A percentile compares a stretch with the other conserved stretches of the same genome.
Evolutionary conservation across 371 early-diverging fungal genomes (phyloP).

Genomic region (Apophysomyces elegans): DNA sequence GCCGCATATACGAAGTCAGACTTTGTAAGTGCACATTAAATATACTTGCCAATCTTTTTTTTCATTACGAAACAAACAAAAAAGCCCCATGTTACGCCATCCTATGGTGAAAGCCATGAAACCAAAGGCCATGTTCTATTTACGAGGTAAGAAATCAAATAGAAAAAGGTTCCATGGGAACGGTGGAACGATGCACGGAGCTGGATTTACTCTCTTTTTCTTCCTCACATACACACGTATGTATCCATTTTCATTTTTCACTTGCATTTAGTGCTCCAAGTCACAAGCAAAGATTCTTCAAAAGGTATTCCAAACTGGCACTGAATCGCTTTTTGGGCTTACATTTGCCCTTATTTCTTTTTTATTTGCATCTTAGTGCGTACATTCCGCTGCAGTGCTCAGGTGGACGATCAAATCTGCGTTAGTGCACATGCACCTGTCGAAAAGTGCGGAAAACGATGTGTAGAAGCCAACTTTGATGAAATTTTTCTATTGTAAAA

Average conservation of each 20-base stretch:
- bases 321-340: neutral
- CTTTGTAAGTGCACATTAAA: slow-evolving; percentile 21
- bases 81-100: slow-evolving; percentile 10
- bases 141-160: slow-evolving; percentile 22
- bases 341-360: neutral
- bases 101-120: slow-evolving; percentile 12
- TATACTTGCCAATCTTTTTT: neutral
- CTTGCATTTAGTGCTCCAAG: slow-evolving; percentile 22
- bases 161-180: too few species aligned
- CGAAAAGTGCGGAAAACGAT: slow-evolving; percentile 34
- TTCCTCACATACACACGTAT: neutral
- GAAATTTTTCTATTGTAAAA: slow-evolving; percentile 43
- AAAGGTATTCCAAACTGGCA: slow-evolving; percentile 22
- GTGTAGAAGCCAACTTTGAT: slow-evolving; percentile 35
- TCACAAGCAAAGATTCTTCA: slow-evolving; percentile 31
- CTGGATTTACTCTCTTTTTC: too few species aligned
- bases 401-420: slow-evolving; percentile 34
- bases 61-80: neutral
- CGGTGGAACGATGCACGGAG: too few species aligned
- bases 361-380: slow-evolving; percentile 16
- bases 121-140: slow-evolving; percentile 38
- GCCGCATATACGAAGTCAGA: slow-evolving; percentile 25
- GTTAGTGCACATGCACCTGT: slow-evolving; percentile 24
- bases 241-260: neutral
- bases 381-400: slow-evolving; percentile 28